Conservation (phyloP, 2,329 filamentous ascomycete genomes). For the Didymella arachidicola region DNA sequence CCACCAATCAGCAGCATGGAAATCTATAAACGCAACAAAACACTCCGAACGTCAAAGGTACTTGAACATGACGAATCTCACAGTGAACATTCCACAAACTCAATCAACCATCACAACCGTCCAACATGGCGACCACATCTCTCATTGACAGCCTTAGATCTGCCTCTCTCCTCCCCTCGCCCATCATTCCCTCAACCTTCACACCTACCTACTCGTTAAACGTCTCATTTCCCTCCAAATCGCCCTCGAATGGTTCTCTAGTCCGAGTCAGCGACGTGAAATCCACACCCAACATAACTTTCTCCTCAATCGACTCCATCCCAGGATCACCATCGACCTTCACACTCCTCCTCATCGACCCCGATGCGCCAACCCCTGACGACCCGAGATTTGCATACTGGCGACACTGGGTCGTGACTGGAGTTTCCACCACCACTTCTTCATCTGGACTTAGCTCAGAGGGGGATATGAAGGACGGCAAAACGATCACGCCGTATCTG, state of each 20-base stretch:
- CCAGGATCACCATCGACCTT: slow-evolving; percentile 43
- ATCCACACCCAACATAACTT: slow-evolving; percentile 25
- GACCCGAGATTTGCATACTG: slow-evolving; percentile 65
- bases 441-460: background rate
- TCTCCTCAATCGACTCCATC: slow-evolving; percentile 40
- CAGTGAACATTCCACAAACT: background rate
- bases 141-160: slow-evolving; percentile 36
- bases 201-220: slow-evolving; percentile 52
- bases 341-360: slow-evolving; percentile 61
- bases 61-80: slow-evolving; percentile 2
- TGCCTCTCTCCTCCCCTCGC: slow-evolving; percentile 42
- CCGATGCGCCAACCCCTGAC: slow-evolving; percentile 63
- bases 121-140: slow-evolving; percentile 13
- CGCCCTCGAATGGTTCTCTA: slow-evolving; percentile 37
- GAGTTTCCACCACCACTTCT: slow-evolving; percentile 22
- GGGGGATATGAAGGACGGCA: slow-evolving; percentile 18
- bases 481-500: slow-evolving; percentile 42
- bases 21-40: slow-evolving; percentile 12
- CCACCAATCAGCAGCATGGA: slow-evolving; percentile 21
- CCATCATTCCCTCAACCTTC: slow-evolving; percentile 55
- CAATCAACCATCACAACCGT: background rate
- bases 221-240: slow-evolving; percentile 44
- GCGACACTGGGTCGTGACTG: slow-evolving; percentile 61
- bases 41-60: slow-evolving; percentile 11
- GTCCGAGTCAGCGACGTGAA: slow-evolving; percentile 48